Evolutionary conservation across 169 alveolate genomes (phyloP).

Genomic region (Fabrea salina): DNA sequence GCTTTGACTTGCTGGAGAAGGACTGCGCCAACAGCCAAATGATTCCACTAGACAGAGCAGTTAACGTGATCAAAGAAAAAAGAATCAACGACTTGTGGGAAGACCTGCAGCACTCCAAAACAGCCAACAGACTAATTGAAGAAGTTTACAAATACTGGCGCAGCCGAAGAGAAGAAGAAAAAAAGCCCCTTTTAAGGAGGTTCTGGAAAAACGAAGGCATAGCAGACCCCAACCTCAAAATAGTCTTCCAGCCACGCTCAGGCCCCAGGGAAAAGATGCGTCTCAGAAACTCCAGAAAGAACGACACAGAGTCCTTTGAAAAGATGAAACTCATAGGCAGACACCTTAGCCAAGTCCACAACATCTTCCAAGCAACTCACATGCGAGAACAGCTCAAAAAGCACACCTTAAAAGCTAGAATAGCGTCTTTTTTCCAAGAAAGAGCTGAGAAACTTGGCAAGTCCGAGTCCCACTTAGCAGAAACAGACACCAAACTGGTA

Average conservation of each 20-base stretch:
- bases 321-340: conserved; percentile 10
- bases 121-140: not conserved
- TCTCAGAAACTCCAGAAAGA: conserved; percentile 22
- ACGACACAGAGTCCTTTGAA: conserved; percentile 3
- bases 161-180: not conserved
- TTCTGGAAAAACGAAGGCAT: not conserved
- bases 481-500: not conserved
- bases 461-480: not conserved
- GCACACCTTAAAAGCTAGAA: conserved; percentile 4
- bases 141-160: not conserved
- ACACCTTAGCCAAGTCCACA: not conserved
- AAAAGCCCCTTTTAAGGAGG: not conserved
- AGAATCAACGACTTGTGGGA: not conserved
- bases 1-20: not conserved
- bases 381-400: conserved; percentile 7
- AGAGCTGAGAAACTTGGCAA: conserved; percentile 16
- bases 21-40: conserved; percentile 15
- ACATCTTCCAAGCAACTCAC: not conserved
- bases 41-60: conserved; percentile 4
- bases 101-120: not conserved
- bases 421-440: not conserved
- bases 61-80: conserved; percentile 7
- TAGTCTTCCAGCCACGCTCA: not conserved
- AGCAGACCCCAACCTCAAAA: not conserved
- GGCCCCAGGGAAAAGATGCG: conserved; percentile 1